These are phyloP conservation scores for Sistotremastrum niveocremeum DNA, from an alignment of 768 basidiomycete species.

Conservation along the genomic window DNA sequence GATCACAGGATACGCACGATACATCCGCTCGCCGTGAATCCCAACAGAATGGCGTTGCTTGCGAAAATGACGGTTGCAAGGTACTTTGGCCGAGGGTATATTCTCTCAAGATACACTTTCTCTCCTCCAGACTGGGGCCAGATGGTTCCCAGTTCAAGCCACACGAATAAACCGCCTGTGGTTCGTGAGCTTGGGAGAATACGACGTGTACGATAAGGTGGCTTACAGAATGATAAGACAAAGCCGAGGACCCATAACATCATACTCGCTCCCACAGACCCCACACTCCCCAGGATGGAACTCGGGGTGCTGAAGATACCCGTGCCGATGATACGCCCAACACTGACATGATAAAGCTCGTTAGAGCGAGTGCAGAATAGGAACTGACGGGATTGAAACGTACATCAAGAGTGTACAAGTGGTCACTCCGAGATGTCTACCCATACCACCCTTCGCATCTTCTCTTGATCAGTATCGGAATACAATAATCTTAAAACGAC, in stretches of 20 bases:
- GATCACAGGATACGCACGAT: slow-evolving; percentile 16
- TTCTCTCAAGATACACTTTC: slow-evolving; percentile 47
- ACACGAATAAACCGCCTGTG: slow-evolving; percentile 35
- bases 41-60: slow-evolving; percentile 30
- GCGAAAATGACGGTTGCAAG: slow-evolving; percentile 38
- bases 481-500: neutral
- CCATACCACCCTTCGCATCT: slow-evolving; percentile 44
- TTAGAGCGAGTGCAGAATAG: neutral
- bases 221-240: slow-evolving; percentile 33
- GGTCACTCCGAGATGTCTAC: slow-evolving; percentile 42
- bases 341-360: slow-evolving; percentile 12
- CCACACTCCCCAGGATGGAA: slow-evolving; percentile 41
- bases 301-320: slow-evolving; percentile 56
- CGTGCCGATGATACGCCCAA: slow-evolving; percentile 46
- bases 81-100: slow-evolving; percentile 33
- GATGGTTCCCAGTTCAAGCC: slow-evolving; percentile 54
- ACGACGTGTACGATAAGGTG: no score
- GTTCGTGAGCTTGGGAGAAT: no score
- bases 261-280: slow-evolving; percentile 44
- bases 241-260: slow-evolving; percentile 56
- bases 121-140: slow-evolving; percentile 49
- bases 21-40: slow-evolving; percentile 31
- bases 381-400: slow-evolving; percentile 2
- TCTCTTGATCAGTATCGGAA: neutral
- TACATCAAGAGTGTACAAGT: slow-evolving; percentile 44